Evolutionary conservation across 345 rosid genomes (phyloP).

Genomic region (Salix dunnii): DNA sequence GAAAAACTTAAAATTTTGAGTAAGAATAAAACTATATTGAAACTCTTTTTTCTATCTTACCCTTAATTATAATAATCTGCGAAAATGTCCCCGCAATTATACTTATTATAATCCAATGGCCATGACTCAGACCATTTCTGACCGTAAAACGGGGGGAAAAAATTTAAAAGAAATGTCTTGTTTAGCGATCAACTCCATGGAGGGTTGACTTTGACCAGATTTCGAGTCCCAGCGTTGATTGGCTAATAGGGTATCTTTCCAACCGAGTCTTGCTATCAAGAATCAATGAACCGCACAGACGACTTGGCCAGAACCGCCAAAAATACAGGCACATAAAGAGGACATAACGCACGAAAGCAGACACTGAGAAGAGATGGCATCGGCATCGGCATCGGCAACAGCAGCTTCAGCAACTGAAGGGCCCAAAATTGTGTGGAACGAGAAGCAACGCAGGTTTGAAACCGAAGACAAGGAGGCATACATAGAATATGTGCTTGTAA

Average conservation of each 20-base stretch:
- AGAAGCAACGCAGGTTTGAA: slow-evolving; percentile 53
- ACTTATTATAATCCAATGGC: background rate
- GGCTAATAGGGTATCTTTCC: background rate
- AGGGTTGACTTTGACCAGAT: background rate
- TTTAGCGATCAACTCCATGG: background rate
- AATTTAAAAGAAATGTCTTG: background rate
- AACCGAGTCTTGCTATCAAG: background rate
- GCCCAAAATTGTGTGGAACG: slow-evolving; percentile 64
- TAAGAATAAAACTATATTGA: too few species aligned
- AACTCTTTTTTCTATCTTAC: too few species aligned
- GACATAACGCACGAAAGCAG: background rate
- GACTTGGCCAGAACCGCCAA: background rate
- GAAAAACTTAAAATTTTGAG: too few species aligned
- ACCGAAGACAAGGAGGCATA: slow-evolving; percentile 82
- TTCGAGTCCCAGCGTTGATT: background rate
- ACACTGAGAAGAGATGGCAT: slow-evolving; percentile 17
- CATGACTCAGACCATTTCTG: background rate
- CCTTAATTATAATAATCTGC: too few species aligned
- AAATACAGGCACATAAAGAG: background rate
- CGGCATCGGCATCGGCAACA: background rate
- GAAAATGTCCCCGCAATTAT: background rate
- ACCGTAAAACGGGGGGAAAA: background rate
- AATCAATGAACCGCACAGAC: background rate
- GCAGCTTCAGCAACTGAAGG: slow-evolving; percentile 11
- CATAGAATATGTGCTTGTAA: slow-evolving; percentile 56